Percentiles rank a stretch among this genome's conserved stretches.
Conservation (phyloP, 805 yeast species). For the Wickerhamomyces alni region DNA sequence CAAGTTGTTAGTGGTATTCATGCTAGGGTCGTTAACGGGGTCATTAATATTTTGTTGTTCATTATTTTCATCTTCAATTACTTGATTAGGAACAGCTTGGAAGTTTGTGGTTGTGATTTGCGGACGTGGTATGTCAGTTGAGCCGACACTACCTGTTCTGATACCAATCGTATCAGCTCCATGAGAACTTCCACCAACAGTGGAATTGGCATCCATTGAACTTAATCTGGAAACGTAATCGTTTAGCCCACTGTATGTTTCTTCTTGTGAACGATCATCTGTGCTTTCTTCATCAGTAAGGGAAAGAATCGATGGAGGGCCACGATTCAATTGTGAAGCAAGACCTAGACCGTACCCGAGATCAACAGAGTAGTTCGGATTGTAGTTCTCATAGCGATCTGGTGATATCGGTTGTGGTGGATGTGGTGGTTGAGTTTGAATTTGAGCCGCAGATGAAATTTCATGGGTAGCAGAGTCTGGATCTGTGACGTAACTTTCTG, state of each 20-base stretch:
- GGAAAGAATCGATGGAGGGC: constrained; percentile 22
- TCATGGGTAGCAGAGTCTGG: no score
- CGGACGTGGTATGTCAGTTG: no score
- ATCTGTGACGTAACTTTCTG: background rate
- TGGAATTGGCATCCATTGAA: constrained; percentile 4
- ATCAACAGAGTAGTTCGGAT: constrained; percentile 18
- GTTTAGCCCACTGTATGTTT: constrained; percentile 4
- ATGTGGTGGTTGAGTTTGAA: background rate
- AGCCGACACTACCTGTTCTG: background rate
- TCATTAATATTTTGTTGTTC: background rate
- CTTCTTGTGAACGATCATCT: background rate
- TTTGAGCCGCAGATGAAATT: no score
- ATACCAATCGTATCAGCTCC: background rate
- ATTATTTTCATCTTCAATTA: background rate
- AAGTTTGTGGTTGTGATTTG: no score
- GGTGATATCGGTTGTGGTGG: background rate
- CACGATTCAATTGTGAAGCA: constrained; percentile 15
- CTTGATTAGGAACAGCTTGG: no score
- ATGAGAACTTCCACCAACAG: no score
- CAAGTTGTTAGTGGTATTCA: background rate
- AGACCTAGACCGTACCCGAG: constrained; percentile 19
- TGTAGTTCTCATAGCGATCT: constrained; percentile 1
- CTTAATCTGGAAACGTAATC: constrained; percentile 19
- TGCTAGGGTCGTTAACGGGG: background rate
- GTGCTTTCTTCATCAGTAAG: constrained; percentile 14